Base-by-base conservation (phyloP, 208 protist species). In the Vickermania spadyakhi region DNA sequence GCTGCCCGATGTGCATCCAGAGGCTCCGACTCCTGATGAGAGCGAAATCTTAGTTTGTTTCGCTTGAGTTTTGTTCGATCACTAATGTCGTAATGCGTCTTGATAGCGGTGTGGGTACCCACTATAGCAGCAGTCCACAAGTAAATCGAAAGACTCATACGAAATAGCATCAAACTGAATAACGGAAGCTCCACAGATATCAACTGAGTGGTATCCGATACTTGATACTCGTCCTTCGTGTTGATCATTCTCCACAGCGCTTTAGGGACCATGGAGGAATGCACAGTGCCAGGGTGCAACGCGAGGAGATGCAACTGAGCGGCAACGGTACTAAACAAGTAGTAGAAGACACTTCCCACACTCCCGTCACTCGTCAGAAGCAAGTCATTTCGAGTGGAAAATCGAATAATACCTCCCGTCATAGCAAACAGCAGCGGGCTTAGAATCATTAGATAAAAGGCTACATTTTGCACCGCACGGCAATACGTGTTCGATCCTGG, bases 51-150 rank as follows among this genome's bases (percentile, higher is more conserved):
- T 30, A 68, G 67, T 31, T 73, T 74, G 56, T 91, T 85, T 0
- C 56, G 59, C 60, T 76, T 81, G 21, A 91, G 70, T 62, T 86
- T 87, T 23, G 80, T 82, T 57, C 82, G 73, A 55, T 91, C 84
- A 62, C 80, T 91, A 42, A 84, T 71, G 30, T 88, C 84, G 59
- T 88, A 88, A 50, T 91, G 84, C 45, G 73, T 75, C 2, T 75
- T 77, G 42, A 88, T 88, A 2, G 84, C 84, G 55, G 64, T 75
- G 70, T 87, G 72, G 18, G 75, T 83, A 14, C 80, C 84, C 1
- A 86, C 63, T 29, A 81, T 56, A 3, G 79, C 58, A 1, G 78
- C 66, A 14, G 73, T 62, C 72, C 76, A 84, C 14, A 64, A 78
- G 62, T 85, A 91, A 13, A 88, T 3, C 21, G 74, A 51, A 55